A percentile compares a stretch with the other conserved stretches of the same genome.
These are phyloP conservation scores for Sugiyamaella novakii DNA, from an alignment of 1,139 yeast species.

Conservation along the genomic window DNA sequence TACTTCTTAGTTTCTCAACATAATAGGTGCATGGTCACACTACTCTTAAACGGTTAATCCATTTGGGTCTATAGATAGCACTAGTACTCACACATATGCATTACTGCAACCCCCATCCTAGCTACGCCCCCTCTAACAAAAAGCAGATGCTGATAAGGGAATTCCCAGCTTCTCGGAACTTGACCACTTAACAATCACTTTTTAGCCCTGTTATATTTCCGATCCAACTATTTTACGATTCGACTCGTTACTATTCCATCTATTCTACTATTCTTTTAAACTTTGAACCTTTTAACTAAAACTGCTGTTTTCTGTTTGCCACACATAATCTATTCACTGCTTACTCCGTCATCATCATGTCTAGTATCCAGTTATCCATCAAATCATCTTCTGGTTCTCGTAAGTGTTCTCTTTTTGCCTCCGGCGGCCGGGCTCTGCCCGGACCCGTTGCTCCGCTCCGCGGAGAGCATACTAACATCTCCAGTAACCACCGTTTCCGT, in stretches of 20 bases:
- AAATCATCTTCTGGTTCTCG: slow-evolving; percentile 14
- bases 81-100: too few species aligned
- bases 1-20: slow-evolving; percentile 1
- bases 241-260: too few species aligned
- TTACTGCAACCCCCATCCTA: too few species aligned
- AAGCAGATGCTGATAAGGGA: slow-evolving; percentile 17
- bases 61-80: slow-evolving; percentile 14
- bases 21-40: slow-evolving; percentile 11
- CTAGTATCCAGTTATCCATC: slow-evolving; percentile 17
- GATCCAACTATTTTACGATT: too few species aligned
- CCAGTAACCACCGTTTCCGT: slow-evolving; percentile 30
- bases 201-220: background rate
- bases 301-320: slow-evolving; percentile 1
- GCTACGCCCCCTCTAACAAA: slow-evolving; percentile 12
- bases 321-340: too few species aligned
- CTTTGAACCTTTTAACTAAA: too few species aligned
- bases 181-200: slow-evolving; percentile 14
- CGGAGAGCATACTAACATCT: slow-evolving; percentile 9
- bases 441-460: background rate
- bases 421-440: background rate
- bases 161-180: slow-evolving; percentile 12
- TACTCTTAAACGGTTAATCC: slow-evolving; percentile 12
- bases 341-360: slow-evolving; percentile 9
- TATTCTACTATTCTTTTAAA: too few species aligned
- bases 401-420: slow-evolving; percentile 4